Base-by-base conservation (phyloP, 371 early-diverging fungal genomes). In the Lichtheimia ornata region DNA sequence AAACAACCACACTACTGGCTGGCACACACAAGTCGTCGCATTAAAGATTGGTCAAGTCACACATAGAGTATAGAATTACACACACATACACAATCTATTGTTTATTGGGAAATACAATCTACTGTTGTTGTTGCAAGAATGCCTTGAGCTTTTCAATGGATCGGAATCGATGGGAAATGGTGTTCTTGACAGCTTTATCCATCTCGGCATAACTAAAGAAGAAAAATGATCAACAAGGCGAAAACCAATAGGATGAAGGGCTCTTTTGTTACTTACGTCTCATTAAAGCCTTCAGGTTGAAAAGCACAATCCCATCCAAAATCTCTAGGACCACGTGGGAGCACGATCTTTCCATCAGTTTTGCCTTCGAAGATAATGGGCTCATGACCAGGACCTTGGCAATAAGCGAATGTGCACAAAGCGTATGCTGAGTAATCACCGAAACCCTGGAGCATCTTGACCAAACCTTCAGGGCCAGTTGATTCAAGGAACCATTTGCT, bases 271-370 rank as follows among this genome's bases (percentile, higher is more conserved):
- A 64, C 73, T 64, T 74, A 85, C 81, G 94, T 93, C 64, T 77
- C 58, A 45, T 87, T 78, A 63, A 81, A 88, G 12, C 95, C 97
- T 56, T 88, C 86, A 14, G 97, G 97, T 76, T 91, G 77, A 70
- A 98, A 97, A 25, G 94, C 81, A 4, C 96, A 92, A 82, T 97
- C 97, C 98, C 98, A 98, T 17, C 98, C 98, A 81, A 97, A 97
- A 56, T 74, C 70, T 12, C 75, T 69, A 4, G 93, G 88, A 0
- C 97, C 98, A 50, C 95, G 85, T n/a, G 97, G 82, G 53, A 77
- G 73, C 0, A 97, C 97, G 63, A 97, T 95, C n/a, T 72, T 79
- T 1, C 97, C 97, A 22, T 87, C 68, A 25, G 91, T 92, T 45
- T 79, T 79, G 20, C 97, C 98, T 70, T 96, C 93, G 78, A 98